Conservation (phyloP, 2,329 filamentous ascomycete genomes). For the Colletotrichum zoysiae region DNA sequence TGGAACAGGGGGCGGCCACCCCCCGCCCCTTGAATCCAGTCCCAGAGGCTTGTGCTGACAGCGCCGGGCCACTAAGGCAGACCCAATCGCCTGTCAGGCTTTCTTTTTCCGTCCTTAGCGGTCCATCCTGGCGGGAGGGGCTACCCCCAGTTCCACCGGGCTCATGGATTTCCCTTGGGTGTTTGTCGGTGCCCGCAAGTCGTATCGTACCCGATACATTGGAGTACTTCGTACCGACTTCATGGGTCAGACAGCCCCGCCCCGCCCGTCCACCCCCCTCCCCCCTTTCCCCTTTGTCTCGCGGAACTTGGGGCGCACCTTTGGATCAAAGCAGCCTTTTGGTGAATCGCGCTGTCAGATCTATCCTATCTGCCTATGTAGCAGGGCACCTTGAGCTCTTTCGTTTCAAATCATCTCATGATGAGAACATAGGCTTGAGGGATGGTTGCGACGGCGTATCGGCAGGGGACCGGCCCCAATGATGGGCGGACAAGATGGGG, state of each 20-base stretch:
- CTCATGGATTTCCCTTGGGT: slow-evolving; percentile 36
- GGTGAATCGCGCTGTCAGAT: slow-evolving; percentile 14
- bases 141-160: slow-evolving; percentile 35
- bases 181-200: slow-evolving; percentile 19
- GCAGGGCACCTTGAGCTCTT: slow-evolving; percentile 8
- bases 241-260: slow-evolving; percentile 41
- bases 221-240: slow-evolving; percentile 36
- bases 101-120: slow-evolving; percentile 44
- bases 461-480: slow-evolving; percentile 6
- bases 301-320: slow-evolving; percentile 17
- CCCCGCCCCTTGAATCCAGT: slow-evolving; percentile 19
- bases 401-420: slow-evolving; percentile 21
- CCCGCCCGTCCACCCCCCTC: background rate
- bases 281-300: slow-evolving; percentile 28
- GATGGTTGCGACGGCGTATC: slow-evolving; percentile 18
- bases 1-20: slow-evolving; percentile 20
- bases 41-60: slow-evolving; percentile 39
- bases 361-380: background rate
- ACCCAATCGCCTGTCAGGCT: slow-evolving; percentile 41
- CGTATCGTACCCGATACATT: slow-evolving; percentile 23
- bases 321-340: slow-evolving; percentile 7
- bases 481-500: slow-evolving; percentile 4
- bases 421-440: slow-evolving; percentile 9
- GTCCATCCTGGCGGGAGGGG: slow-evolving; percentile 43
- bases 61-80: slow-evolving; percentile 31